Conservation (phyloP, 805 yeast genomes). For the Teunomyces cretensis region DNA sequence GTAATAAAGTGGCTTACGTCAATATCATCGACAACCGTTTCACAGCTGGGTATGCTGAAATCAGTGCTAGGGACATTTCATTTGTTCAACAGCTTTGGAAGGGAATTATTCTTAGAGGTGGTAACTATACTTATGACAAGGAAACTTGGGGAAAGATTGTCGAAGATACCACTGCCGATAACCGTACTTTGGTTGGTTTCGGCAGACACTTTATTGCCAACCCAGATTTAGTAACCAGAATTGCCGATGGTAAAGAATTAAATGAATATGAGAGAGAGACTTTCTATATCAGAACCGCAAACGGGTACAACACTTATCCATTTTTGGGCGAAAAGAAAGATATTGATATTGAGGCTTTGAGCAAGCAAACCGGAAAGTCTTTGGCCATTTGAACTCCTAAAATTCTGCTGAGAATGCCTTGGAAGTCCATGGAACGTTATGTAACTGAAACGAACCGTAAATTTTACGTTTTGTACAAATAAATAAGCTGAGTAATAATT, state of each 20-base stretch:
- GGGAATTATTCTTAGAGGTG: constrained; percentile 28
- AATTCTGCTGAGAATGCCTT: too few species aligned
- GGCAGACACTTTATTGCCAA: constrained; percentile 55
- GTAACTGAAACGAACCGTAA: too few species aligned
- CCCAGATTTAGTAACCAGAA: constrained; percentile 54
- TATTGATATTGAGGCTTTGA: background rate
- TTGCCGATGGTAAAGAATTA: constrained; percentile 40
- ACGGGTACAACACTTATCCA: constrained; percentile 16
- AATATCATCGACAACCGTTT: constrained; percentile 39
- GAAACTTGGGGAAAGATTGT: constrained; percentile 16
- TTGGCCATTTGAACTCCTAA: background rate
- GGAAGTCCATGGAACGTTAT: too few species aligned
- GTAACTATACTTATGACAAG: constrained; percentile 21
- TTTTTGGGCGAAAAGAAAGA: background rate
- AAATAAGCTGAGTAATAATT: too few species aligned
- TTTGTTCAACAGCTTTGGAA: constrained; percentile 32
- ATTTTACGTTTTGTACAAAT: too few species aligned
- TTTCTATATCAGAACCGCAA: constrained; percentile 40
- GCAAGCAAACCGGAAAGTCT: background rate
- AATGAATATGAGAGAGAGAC: constrained; percentile 46
- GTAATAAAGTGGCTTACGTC: constrained; percentile 28
- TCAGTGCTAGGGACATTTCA: background rate
- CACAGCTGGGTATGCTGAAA: constrained; percentile 2
- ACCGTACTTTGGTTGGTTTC: constrained; percentile 33
- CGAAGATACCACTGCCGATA: constrained; percentile 9